phyloP scores from a whole-genome alignment of 2,329 filamentous ascomycete species.

The Ilyonectria sp. region DNA sequence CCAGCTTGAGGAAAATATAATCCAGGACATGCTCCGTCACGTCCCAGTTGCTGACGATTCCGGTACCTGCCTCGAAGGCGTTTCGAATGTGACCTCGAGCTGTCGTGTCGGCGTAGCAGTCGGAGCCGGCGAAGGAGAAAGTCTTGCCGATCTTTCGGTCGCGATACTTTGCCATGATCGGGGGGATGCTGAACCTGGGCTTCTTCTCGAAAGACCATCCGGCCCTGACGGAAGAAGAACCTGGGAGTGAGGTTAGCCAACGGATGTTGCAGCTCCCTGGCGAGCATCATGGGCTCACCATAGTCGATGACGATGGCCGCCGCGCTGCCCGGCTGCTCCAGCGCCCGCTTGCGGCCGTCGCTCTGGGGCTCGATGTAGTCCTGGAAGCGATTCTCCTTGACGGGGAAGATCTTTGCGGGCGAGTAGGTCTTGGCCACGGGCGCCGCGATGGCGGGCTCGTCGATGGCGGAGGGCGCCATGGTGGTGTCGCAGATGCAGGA shows the following conservation, averaged over 20 bases:
- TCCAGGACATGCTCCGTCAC: slow-evolving; percentile 95
- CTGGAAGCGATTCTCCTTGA: slow-evolving; percentile 75
- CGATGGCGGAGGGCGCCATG: slow-evolving; percentile 70
- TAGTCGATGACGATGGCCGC: slow-evolving; percentile 98
- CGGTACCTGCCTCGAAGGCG: slow-evolving; percentile 91
- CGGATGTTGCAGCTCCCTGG: slow-evolving; percentile 24
- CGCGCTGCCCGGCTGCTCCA: slow-evolving; percentile 69
- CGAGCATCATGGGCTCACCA: slow-evolving; percentile 69
- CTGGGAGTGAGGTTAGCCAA: slow-evolving; percentile 61
- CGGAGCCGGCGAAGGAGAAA: slow-evolving; percentile 91
- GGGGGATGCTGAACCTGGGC: slow-evolving; percentile 86
- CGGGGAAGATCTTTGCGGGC: slow-evolving; percentile 70
- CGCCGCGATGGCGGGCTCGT: slow-evolving; percentile 56
- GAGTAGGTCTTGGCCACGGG: slow-evolving; percentile 62
- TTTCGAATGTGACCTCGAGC: slow-evolving; percentile 91
- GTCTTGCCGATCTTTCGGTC: slow-evolving; percentile 94
- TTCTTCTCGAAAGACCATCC: slow-evolving; percentile 94
- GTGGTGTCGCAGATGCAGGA: slow-evolving; percentile 30
- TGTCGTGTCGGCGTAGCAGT: slow-evolving; percentile 95
- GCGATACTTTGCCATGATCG: slow-evolving; percentile 94
- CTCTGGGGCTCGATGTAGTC: slow-evolving; percentile 67
- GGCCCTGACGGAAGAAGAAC: slow-evolving; percentile 89
- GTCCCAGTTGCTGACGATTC: slow-evolving; percentile 97
- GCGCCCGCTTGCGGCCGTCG: slow-evolving; percentile 81
- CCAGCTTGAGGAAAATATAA: slow-evolving; percentile 94